Evolutionary conservation across 2,329 filamentous ascomycete species (phyloP), one percentile per base, ranked within the genome.

Genomic region (Colletotrichum sp.): DNA sequence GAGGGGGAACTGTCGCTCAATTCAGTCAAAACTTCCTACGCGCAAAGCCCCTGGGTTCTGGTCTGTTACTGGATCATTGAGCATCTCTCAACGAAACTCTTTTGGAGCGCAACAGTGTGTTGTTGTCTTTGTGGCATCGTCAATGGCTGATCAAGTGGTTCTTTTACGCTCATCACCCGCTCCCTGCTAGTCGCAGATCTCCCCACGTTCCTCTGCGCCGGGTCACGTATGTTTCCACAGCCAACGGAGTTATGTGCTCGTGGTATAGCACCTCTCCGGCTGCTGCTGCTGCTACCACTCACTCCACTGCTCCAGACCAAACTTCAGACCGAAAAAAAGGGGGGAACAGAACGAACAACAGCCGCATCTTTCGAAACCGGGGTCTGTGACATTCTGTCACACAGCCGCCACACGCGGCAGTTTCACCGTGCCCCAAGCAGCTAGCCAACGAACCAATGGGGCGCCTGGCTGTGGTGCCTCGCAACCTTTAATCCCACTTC

Each of bases 361-460:
- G n/a, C 55, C 39, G 67, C 62, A n/a, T 22, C 25, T 32, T 61
- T 67, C 73, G 70, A 76, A 76, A 75, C 76, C 32, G 67, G 76
- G 74, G 74, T 70, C 76, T 77, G 76, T 70, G 76, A 76, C 76
- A 76, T 22, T 67, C 43, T 76, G 70, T 77, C 76, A 76, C 74
- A 77, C 76, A 62, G 62, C 71, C 76, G 70, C 70, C 76, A 68
- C 66, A 69, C 67, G 71, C 66, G 56, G 58, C 74, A 75, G 76
- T 77, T 77, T 77, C 76, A 77, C 28, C 43, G 55, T 36, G 56
- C 28, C 25, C 74, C 52, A 60, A 60, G 6, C 74, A 61, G 34
- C 32, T 61, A 16, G 28, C 30, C 22, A 25, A n/a, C 25, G 32
- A 25, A n/a, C 48, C 43, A 62, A 68, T 62, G 56, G 36, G 56